These are phyloP conservation scores for Candida rishiriensis DNA, from an alignment of 805 yeast genomes.

Conservation along the genomic window DNA sequence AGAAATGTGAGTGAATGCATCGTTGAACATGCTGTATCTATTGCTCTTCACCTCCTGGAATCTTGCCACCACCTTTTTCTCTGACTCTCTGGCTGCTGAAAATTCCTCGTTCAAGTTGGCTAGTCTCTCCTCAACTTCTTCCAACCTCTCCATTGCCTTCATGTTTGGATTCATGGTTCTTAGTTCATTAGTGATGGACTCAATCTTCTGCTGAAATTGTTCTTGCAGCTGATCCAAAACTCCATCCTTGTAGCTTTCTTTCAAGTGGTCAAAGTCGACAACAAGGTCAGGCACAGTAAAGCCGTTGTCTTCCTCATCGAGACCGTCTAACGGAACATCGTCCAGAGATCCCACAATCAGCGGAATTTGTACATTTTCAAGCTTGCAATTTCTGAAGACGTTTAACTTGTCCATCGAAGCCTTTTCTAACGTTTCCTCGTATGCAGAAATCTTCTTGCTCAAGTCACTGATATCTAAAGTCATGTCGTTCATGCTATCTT, in stretches of 20 bases:
- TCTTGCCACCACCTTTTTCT: slow-evolving; percentile 46
- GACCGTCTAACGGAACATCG: slow-evolving; percentile 56
- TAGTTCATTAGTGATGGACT: slow-evolving; percentile 33
- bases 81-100: slow-evolving; percentile 54
- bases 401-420: slow-evolving; percentile 52
- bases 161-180: slow-evolving; percentile 68
- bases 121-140: slow-evolving; percentile 59
- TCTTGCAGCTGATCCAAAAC: slow-evolving; percentile 20
- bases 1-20: slow-evolving; percentile 75
- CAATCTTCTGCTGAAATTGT: slow-evolving; percentile 30
- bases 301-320: slow-evolving; percentile 28
- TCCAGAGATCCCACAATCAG: slow-evolving; percentile 56
- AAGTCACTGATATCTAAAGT: slow-evolving; percentile 29
- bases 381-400: slow-evolving; percentile 65
- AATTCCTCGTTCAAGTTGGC: slow-evolving; percentile 63
- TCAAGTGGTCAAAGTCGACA: slow-evolving; percentile 49
- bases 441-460: slow-evolving; percentile 32
- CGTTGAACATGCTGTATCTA: slow-evolving; percentile 61
- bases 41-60: slow-evolving; percentile 56
- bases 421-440: slow-evolving; percentile 53
- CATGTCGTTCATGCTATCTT: slow-evolving; percentile 24
- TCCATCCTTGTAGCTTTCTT: slow-evolving; percentile 37
- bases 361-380: slow-evolving; percentile 66
- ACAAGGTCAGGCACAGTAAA: slow-evolving; percentile 40
- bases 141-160: slow-evolving; percentile 72